These are phyloP conservation scores for Cytospora piceicola DNA, from an alignment of 2,329 filamentous ascomycete species.

Conservation along the genomic window DNA sequence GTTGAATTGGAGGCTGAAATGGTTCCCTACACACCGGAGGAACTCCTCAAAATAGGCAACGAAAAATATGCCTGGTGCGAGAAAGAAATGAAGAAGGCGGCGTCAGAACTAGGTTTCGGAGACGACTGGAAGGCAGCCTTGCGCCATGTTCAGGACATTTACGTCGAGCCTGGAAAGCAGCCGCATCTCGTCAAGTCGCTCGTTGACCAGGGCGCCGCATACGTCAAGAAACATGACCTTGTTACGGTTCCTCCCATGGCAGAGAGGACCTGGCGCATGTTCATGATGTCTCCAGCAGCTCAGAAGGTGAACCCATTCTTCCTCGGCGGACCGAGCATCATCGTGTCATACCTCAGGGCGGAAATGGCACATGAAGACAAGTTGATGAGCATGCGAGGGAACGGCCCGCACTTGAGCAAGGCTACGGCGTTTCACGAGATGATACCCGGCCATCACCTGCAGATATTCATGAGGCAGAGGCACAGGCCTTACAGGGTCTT, in stretches of 20 bases:
- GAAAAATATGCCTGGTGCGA: constrained; percentile 61
- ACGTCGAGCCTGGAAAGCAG: constrained; percentile 58
- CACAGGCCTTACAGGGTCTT: constrained; percentile 53
- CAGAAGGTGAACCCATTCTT: constrained; percentile 65
- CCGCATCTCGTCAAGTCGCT: constrained; percentile 55
- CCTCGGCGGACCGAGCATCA: constrained; percentile 57
- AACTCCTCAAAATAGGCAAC: constrained; percentile 56
- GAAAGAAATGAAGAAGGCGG: constrained; percentile 56
- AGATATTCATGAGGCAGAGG: constrained; percentile 53
- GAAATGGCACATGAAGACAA: constrained; percentile 59
- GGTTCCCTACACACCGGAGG: constrained; percentile 62
- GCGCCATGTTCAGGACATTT: constrained; percentile 59
- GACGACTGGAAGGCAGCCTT: constrained; percentile 57
- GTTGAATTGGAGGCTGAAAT: constrained; percentile 59
- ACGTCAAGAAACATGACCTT: constrained; percentile 57
- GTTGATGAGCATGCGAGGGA: constrained; percentile 63
- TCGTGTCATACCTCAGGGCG: constrained; percentile 59
- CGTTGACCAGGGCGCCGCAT: constrained; percentile 54
- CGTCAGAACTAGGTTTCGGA: constrained; percentile 51
- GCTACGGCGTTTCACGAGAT: constrained; percentile 66
- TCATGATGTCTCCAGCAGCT: constrained; percentile 57
- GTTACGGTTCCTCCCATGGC: constrained; percentile 59
- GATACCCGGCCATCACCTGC: constrained; percentile 61
- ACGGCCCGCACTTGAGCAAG: constrained; percentile 60
- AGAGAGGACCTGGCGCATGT: constrained; percentile 57